A percentile compares a stretch with the other conserved stretches of the same genome.
phyloP scores from a whole-genome alignment of 495 filamentous ascomycete species.

The Aspergillus homomorphus region DNA sequence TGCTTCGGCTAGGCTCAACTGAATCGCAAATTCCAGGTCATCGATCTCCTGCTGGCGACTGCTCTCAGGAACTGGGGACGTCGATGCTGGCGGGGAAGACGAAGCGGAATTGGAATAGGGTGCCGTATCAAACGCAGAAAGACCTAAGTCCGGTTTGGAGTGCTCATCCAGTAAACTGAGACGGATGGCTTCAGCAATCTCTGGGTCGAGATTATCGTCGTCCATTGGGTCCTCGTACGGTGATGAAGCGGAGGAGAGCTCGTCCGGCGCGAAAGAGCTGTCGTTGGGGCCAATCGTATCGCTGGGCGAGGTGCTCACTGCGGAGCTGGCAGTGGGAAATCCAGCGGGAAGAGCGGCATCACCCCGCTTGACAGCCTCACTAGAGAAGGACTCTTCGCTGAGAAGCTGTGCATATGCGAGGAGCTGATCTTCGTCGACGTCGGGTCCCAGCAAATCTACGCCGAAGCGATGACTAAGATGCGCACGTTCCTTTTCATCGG shows the following conservation, averaged over 20 bases:
- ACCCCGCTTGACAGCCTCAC: slow-evolving; percentile 56
- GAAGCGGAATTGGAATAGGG: slow-evolving; percentile 33
- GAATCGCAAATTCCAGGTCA: slow-evolving; percentile 80
- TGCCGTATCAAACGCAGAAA: slow-evolving; percentile 26
- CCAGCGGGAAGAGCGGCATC: slow-evolving; percentile 50
- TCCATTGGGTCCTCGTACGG: slow-evolving; percentile 43
- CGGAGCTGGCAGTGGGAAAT: not conserved
- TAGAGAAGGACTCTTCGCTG: slow-evolving; percentile 70
- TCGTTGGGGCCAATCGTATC: slow-evolving; percentile 41
- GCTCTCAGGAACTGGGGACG: slow-evolving; percentile 26
- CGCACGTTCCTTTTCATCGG: slow-evolving; percentile 57
- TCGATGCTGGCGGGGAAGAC: slow-evolving; percentile 47
- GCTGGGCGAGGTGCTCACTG: slow-evolving; percentile 39
- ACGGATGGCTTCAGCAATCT: slow-evolving; percentile 78
- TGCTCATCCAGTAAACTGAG: slow-evolving; percentile 63
- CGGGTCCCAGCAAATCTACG: slow-evolving; percentile 67
- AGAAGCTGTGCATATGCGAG: slow-evolving; percentile 85
- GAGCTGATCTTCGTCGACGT: slow-evolving; percentile 81
- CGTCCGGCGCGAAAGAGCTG: slow-evolving; percentile 50
- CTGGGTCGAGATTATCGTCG: slow-evolving; percentile 62
- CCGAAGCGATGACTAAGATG: slow-evolving; percentile 76
- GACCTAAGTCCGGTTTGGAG: not conserved
- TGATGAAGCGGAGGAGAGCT: slow-evolving; percentile 42
- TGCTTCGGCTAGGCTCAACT: slow-evolving; percentile 74
- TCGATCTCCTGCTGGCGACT: slow-evolving; percentile 55